phyloP scores from a whole-genome alignment of 768 basidiomycete species.

The Suillus plorans region DNA sequence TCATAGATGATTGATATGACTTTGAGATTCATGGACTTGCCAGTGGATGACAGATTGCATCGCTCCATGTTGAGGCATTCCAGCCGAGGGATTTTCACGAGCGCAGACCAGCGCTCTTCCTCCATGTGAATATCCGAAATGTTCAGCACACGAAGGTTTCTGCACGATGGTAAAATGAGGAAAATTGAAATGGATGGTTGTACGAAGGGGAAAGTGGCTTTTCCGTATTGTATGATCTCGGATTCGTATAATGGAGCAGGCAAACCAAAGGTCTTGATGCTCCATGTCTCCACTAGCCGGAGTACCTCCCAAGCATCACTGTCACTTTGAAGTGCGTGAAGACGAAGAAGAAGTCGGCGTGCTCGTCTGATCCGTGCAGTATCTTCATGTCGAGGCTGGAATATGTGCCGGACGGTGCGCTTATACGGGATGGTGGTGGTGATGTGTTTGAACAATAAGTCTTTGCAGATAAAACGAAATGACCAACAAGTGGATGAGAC shows the following conservation, averaged over 20 bases:
- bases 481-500: background rate
- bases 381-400: background rate
- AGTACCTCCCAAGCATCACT: background rate
- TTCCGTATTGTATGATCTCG: background rate
- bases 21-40: background rate
- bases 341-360: background rate
- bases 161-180: background rate
- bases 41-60: background rate
- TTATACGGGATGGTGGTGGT: background rate
- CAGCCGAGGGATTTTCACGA: background rate
- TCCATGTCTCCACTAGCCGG: background rate
- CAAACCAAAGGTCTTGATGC: background rate
- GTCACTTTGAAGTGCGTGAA: background rate
- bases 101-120: background rate
- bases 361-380: background rate
- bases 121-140: background rate
- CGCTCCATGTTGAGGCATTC: background rate
- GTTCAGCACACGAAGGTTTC: background rate
- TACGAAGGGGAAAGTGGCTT: background rate
- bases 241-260: background rate
- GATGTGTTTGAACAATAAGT: background rate
- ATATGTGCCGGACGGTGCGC: background rate
- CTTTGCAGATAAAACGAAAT: background rate
- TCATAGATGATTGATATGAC: background rate
- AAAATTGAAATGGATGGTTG: background rate